A percentile compares a stretch with the other conserved stretches of the same genome.
Conservation (phyloP, 1,284 basidiomycete genomes). For the Ustilago shanxiensis region DNA sequence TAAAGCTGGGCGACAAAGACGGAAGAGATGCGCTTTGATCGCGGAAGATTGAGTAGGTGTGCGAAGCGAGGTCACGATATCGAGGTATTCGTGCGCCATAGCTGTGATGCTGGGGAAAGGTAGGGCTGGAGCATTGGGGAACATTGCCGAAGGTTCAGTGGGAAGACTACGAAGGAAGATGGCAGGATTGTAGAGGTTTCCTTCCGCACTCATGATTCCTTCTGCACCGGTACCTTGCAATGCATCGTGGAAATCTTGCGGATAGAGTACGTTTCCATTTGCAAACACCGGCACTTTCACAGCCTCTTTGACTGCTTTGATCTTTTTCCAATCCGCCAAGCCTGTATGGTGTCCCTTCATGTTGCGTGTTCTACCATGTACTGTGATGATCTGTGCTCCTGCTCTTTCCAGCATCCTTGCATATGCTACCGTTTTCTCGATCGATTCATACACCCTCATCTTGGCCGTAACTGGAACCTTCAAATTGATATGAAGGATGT, state of each 20-base stretch:
- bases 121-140: constrained; percentile 36
- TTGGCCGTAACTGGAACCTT: constrained; percentile 93
- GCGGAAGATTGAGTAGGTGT: constrained; percentile 82
- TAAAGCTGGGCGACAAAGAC: constrained; percentile 85
- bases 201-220: constrained; percentile 95
- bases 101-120: constrained; percentile 77
- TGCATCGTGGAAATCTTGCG: constrained; percentile 83
- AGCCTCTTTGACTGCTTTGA: constrained; percentile 85
- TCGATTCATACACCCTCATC: constrained; percentile 88
- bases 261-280: constrained; percentile 94
- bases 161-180: constrained; percentile 74
- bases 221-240: constrained; percentile 85
- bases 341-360: constrained; percentile 85
- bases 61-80: constrained; percentile 80
- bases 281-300: constrained; percentile 94
- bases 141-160: constrained; percentile 24
- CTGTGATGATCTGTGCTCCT: constrained; percentile 93
- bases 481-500: constrained; percentile 78
- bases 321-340: constrained; percentile 84
- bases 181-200: constrained; percentile 91
- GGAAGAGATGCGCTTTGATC: constrained; percentile 93
- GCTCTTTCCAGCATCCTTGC: constrained; percentile 94
- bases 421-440: constrained; percentile 90
- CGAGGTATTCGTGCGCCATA: constrained; percentile 87
- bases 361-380: constrained; percentile 90